Evolutionary conservation across 2,329 filamentous ascomycete genomes (phyloP).

Genomic region (Sarocladium brachiariae): DNA sequence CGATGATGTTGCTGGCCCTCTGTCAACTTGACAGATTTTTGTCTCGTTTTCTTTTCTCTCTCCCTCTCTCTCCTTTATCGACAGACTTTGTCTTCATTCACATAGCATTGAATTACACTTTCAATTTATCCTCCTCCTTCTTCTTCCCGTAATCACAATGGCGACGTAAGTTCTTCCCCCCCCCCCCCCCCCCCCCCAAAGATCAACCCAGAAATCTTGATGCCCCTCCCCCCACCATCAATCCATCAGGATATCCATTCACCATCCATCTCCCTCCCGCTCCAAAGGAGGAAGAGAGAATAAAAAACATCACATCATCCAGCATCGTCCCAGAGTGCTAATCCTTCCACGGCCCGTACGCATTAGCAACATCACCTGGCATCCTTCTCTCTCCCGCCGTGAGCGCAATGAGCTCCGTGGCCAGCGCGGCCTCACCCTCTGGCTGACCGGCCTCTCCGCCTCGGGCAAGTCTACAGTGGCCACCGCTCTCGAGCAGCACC

Average conservation of each 20-base stretch:
- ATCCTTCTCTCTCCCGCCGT: slow-evolving; percentile 68
- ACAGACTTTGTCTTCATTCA: too few species aligned
- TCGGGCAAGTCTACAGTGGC: slow-evolving; percentile 97
- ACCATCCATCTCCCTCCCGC: too few species aligned
- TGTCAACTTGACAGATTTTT: not conserved
- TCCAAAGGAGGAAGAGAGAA: too few species aligned
- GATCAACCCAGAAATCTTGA: too few species aligned
- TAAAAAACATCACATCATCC: slow-evolving; percentile 11
- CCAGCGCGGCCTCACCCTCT: slow-evolving; percentile 90
- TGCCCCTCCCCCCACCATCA: too few species aligned
- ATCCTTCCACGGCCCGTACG: too few species aligned
- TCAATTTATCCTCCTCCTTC: not conserved
- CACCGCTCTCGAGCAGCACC: slow-evolving; percentile 92
- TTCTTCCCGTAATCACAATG: slow-evolving; percentile 18
- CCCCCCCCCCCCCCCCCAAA: slow-evolving; percentile 10
- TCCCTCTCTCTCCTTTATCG: not conserved
- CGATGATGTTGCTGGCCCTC: not conserved
- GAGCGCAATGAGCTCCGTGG: slow-evolving; percentile 70
- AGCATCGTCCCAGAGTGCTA: not conserved
- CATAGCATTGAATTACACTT: not conserved
- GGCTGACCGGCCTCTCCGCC: slow-evolving; percentile 94
- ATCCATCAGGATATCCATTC: too few species aligned
- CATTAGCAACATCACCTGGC: slow-evolving; percentile 91
- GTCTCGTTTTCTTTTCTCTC: not conserved
- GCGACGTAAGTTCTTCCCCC: slow-evolving; percentile 24